Evolutionary conservation across 768 basidiomycete genomes (phyloP), one percentile per base, ranked within the genome.

Genomic region (Russula brevipes): DNA sequence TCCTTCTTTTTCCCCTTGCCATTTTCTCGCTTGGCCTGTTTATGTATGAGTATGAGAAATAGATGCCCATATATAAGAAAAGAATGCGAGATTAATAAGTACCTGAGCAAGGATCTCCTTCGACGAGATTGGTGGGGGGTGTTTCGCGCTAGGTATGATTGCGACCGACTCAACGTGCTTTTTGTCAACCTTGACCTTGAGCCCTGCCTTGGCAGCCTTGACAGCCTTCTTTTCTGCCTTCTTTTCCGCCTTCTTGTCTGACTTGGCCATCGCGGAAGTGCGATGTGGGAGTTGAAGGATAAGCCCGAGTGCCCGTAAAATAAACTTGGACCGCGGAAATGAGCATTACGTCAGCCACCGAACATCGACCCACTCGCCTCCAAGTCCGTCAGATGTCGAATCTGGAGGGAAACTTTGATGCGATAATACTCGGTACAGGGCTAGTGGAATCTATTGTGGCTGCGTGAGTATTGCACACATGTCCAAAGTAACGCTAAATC

Each of bases 381-480:
- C 42, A 12, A 19, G 38, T 24, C 33, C 33, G 16, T 24, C 5
- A 30, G 11, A 64, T 66, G 57, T 30, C 61, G 45, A 61, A 66
- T 24, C 24, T 47, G 5, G 67, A 68, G n/a, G 65, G 65, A 3
- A 75, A 78, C 42, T 88, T 89, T 66, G 88, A 92, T 66, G 82
- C 83, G 36, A 77, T 88, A 44, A 76, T 91, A 45, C 73, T 91
- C 51, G 89, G 90, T 5, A 91, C 89, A n/a, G 89, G 88, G 1
- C 76, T 98, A 4, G 80, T 87, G 41, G 87, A 95, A 71, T 93
- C 93, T 11, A 91, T 98, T 41, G 74, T 82, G 55, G 91, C 94
- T 67, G 92, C 94, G 93, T 96, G 76, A 83, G 91, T 76, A 56
- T 53, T 51, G 54, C 57, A 53, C 55, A 10, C 31, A 36, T 50